phyloP scores from a whole-genome alignment of 352 stramenopile species.

The Phytophthora sp. region DNA sequence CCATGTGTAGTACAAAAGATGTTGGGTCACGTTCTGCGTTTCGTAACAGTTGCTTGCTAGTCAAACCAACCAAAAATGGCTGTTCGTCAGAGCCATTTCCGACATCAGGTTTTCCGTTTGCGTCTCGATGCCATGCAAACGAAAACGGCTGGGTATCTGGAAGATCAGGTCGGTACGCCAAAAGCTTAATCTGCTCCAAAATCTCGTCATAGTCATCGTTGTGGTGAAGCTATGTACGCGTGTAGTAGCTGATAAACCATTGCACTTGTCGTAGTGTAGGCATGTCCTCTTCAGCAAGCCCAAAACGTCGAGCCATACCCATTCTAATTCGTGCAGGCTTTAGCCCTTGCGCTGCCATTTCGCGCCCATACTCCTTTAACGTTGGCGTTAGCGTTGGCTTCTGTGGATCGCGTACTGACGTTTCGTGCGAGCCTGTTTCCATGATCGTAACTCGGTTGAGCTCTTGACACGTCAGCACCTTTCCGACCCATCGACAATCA shows the following conservation, averaged over 20 bases:
- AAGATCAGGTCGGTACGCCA: not conserved
- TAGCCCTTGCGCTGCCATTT: not conserved
- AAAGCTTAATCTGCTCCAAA: not conserved
- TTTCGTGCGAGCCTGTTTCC: not conserved
- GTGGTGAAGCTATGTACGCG: not conserved
- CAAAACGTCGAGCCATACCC: not conserved
- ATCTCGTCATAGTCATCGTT: not conserved
- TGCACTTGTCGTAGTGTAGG: not conserved
- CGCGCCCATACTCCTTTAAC: not conserved
- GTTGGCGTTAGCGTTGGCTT: not conserved
- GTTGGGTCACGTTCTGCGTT: not conserved
- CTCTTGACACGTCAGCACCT: conserved; percentile 7
- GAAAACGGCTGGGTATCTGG: not conserved
- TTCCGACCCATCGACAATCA: not conserved
- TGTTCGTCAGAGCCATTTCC: not conserved
- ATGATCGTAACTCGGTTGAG: not conserved
- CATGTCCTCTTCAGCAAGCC: not conserved
- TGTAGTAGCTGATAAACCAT: not conserved
- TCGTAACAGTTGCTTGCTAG: not conserved
- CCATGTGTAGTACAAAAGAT: conserved; percentile 12
- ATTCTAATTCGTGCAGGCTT: not conserved
- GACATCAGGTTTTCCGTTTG: not conserved
- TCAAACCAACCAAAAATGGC: not conserved
- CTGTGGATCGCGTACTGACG: not conserved
- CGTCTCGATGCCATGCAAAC: not conserved